Base-by-base conservation (phyloP, 2,329 filamentous ascomycete species). In the Didymella segeticola region DNA sequence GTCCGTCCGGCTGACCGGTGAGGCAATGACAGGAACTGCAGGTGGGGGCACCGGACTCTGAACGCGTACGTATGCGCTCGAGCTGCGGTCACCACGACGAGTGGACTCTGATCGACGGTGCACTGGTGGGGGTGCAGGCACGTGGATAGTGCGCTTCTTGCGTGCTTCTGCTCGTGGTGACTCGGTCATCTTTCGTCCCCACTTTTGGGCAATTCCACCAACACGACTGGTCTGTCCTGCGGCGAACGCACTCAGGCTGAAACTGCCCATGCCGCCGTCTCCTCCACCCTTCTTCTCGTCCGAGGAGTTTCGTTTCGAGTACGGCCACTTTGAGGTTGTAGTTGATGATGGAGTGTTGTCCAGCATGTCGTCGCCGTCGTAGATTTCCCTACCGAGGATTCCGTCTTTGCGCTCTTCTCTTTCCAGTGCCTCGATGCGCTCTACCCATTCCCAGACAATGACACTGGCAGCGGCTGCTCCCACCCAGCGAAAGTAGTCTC, bases 381-480 rank as follows among this genome's bases (percentile, higher is more conserved):
- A 96, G 0, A 97, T 87, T 69, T 97, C 93, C 59, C 93, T 82
- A 3, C 93, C 93, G 1, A 97, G 78, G 49, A 97, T 96, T 0
- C 93, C 93, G 64, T 96, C 92, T 75, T 96, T 96, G 75, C 93
- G 91, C 72, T 96, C 92, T 73, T 96, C 92, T 62, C 93, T 86
- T 77, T 97, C 93, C 57, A 96, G 76, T 0, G 92, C 91, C 73
- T 97, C 93, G 42, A 97, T 97, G 22, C 93, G 85, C 75, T 97
- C 93, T 3, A 97, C 93, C 93, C 93, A 97, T 75, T 97, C 93
- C 93, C 93, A 97, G 2, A 97, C 93, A 19, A 96, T 90, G n/a
- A 96, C 93, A 75, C 91, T 96, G 23, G 93, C 93, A 1, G 92
- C 92, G 0, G 93, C 92, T 1, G 92, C 92, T 41, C 93, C 93